Evolutionary conservation across 148 eudicot genomes (phyloP).

Genomic region (Arbutus unedo): DNA sequence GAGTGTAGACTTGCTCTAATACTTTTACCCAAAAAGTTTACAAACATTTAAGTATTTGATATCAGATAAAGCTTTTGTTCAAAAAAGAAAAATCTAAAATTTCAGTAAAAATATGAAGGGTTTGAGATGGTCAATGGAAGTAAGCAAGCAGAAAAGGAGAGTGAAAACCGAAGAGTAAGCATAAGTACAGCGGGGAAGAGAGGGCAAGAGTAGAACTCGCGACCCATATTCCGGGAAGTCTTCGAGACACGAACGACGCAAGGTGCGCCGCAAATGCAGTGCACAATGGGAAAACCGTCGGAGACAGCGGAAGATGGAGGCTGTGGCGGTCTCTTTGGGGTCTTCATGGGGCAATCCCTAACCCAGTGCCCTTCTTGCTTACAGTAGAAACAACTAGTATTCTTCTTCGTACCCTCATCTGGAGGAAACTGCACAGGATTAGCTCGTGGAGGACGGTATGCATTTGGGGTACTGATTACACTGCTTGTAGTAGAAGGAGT

Average conservation of each 20-base stretch:
- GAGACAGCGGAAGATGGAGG: not conserved
- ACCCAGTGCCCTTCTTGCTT: not conserved
- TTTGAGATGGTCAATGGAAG: not conserved
- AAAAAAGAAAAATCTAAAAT: not conserved
- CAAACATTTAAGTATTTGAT: too few species aligned
- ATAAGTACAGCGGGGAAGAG: not conserved
- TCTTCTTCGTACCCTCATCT: not conserved
- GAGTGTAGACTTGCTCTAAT: too few species aligned
- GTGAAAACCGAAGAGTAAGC: not conserved
- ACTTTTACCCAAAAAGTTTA: too few species aligned
- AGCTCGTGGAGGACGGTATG: too few species aligned
- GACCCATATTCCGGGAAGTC: not conserved
- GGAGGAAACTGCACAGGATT: not conserved
- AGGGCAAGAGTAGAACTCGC: not conserved
- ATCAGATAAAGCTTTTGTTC: too few species aligned
- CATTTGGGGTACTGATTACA: too few species aligned
- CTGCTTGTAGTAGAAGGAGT: too few species aligned
- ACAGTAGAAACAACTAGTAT: not conserved
- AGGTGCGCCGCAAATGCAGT: not conserved
- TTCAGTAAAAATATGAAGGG: not conserved
- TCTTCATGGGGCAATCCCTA: constrained; percentile 3
- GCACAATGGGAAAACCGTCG: not conserved
- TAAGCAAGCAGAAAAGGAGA: not conserved
- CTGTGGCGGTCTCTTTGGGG: not conserved
- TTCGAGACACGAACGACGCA: not conserved